Base-by-base conservation (phyloP, 495 filamentous ascomycete species). In the Astrocystis sublimbata region DNA sequence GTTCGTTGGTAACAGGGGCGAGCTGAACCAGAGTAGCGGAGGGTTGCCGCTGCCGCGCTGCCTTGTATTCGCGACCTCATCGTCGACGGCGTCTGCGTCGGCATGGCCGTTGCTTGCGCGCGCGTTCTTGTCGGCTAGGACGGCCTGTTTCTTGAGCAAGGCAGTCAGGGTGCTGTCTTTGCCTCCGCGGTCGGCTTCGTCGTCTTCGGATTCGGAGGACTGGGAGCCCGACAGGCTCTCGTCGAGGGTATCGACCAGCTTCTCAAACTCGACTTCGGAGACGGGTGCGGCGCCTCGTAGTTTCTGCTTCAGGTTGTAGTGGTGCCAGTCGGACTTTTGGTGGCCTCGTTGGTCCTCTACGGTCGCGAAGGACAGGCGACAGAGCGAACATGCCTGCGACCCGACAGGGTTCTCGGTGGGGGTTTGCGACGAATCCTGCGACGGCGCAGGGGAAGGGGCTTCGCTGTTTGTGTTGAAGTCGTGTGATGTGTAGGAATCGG, bases 251-350 rank as follows among this genome's bases (percentile, higher is more conserved):
- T 86, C 91, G 10, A 97, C 78, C 12, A 97, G 83, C 69, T 87
- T 89, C 66, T 91, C 89, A 58, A 98, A 98, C 45, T 96, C 89
- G 10, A 67, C 65, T 60, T 98, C 94, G 10, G 84, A 82, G 1
- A 97, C 87, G 0, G 86, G 77, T 10, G 78, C 79, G 46, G 78
- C 81, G 0, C 90, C 91, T 55, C 88, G 82, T 35, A 96, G 74
- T 76, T 90, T 93, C 69, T 90, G 91, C 73, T 96, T 97, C 50
- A 97, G 72, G 71, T 98, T 98, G 74, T 97, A 98, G 57, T 88
- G 83, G 74, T 98, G 94, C 47, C 93, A 81, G 72, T 98, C 94
- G n/a, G 93, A 96, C 56, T 88, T 87, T 26, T 90, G 86, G 78
- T 98, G 94, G 54, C 83, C 81, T 45, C 90, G 85, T 67, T 98